phyloP scores from a whole-genome alignment of 306 rosid genomes.

The Macrotyloma uniflorum region DNA sequence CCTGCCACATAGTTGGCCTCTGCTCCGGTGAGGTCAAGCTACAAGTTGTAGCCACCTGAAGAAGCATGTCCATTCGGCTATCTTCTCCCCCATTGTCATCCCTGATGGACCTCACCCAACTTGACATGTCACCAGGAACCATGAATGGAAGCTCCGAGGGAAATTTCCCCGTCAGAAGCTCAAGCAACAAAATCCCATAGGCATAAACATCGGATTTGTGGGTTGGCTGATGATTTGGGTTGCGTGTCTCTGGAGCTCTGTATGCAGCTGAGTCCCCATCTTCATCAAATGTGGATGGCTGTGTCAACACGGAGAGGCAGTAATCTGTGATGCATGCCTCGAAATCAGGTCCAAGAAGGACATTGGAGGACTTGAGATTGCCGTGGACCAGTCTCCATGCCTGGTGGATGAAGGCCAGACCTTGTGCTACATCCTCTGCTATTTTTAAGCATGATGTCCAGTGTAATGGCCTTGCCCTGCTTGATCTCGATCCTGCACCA shows the following conservation, averaged over 20 bases:
- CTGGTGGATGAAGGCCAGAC: conserved; percentile 90
- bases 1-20: conserved; percentile 97
- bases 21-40: conserved; percentile 77
- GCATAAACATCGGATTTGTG: conserved; percentile 78
- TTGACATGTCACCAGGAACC: conserved; percentile 58
- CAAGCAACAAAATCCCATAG: conserved; percentile 72
- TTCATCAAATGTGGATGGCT: conserved; percentile 35
- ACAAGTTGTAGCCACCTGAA: conserved; percentile 78
- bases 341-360: conserved; percentile 82
- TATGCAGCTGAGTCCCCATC: conserved; percentile 54
- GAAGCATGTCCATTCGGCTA: conserved; percentile 71
- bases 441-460: conserved; percentile 96
- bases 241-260: conserved; percentile 78
- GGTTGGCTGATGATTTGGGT: conserved; percentile 46
- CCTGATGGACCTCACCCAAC: conserved; percentile 70
- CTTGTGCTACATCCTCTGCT: conserved; percentile 95
- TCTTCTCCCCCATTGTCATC: conserved; percentile 63
- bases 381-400: conserved; percentile 97
- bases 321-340: conserved; percentile 87
- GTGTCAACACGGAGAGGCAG: conserved; percentile 67
- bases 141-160: conserved; percentile 62
- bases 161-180: conserved; percentile 76
- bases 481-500: conserved; percentile 71
- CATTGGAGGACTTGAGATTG: conserved; percentile 84
- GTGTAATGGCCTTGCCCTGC: conserved; percentile 84